Evolutionary conservation across 805 yeast genomes (phyloP).

Genomic region (Clavispora fructus): DNA sequence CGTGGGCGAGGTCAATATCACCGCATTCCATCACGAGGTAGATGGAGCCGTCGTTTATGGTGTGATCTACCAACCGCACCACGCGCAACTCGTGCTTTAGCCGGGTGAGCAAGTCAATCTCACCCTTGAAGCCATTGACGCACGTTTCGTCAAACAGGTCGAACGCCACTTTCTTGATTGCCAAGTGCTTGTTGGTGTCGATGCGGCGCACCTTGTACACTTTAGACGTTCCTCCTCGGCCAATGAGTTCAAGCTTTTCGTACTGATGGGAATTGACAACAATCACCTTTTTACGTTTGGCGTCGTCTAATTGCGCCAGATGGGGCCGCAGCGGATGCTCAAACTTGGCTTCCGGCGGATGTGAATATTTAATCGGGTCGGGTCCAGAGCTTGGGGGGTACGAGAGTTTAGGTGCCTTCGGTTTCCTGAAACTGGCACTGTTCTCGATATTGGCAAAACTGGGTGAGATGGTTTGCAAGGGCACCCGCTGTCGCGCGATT

Average conservation of each 20-base stretch:
- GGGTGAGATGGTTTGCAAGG: slow-evolving; percentile 7
- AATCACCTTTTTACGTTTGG: slow-evolving; percentile 23
- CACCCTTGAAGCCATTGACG: slow-evolving; percentile 80
- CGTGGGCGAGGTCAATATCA: slow-evolving; percentile 82
- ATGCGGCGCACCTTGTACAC: slow-evolving; percentile 70
- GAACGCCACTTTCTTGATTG: slow-evolving; percentile 75
- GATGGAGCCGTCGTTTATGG: slow-evolving; percentile 58
- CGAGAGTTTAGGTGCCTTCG: slow-evolving; percentile 20
- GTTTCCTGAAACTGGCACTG: slow-evolving; percentile 29
- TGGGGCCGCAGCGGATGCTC: background rate
- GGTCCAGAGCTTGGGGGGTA: background rate
- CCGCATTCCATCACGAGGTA: slow-evolving; percentile 92
- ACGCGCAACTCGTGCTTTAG: slow-evolving; percentile 62
- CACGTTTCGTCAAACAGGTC: slow-evolving; percentile 77
- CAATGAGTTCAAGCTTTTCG: slow-evolving; percentile 72
- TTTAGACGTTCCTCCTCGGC: slow-evolving; percentile 89
- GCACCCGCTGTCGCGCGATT: slow-evolving; percentile 2
- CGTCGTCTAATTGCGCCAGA: slow-evolving; percentile 10
- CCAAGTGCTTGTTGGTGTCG: slow-evolving; percentile 55
- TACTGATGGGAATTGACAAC: slow-evolving; percentile 55
- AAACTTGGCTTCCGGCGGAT: background rate
- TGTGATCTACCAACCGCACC: slow-evolving; percentile 70
- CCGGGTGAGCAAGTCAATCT: slow-evolving; percentile 66
- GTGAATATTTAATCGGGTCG: background rate
- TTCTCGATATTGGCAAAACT: slow-evolving; percentile 8